These are phyloP conservation scores for Volvariella volvacea DNA, from an alignment of 1,284 basidiomycete genomes.

Conservation along the genomic window DNA sequence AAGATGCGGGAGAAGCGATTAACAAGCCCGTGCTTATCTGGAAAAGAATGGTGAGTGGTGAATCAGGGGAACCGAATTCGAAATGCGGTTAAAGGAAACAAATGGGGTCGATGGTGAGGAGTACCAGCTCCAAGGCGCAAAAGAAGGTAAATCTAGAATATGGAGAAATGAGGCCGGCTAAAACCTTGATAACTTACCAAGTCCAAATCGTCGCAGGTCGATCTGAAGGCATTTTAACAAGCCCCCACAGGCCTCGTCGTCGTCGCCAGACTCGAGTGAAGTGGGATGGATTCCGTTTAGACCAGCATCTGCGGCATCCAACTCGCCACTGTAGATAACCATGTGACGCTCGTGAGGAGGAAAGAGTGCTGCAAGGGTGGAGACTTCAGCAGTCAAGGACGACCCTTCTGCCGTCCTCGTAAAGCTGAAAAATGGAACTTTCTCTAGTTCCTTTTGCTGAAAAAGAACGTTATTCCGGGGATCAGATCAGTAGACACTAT, in stretches of 20 bases:
- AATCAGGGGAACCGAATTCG: conserved; percentile 1
- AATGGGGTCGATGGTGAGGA: conserved; percentile 1
- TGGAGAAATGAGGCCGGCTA: too few relatives aligned
- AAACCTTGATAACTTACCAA: conserved; percentile 44
- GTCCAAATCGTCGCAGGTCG: conserved; percentile 60
- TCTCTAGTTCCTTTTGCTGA: too few relatives aligned
- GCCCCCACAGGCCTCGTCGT: conserved; percentile 25
- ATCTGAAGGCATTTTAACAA: conserved; percentile 62
- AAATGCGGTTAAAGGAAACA: not conserved
- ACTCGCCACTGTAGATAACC: conserved; percentile 64
- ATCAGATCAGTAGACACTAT: too few relatives aligned
- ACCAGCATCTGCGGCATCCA: conserved; percentile 48
- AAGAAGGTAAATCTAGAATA: conserved; percentile 4
- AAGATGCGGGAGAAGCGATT: conserved; percentile 70
- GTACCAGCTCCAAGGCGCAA: not conserved
- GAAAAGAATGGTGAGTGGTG: conserved; percentile 3
- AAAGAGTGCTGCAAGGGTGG: conserved; percentile 57
- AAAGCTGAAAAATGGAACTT: conserved; percentile 68
- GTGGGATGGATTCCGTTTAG: conserved; percentile 16
- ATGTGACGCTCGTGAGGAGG: conserved; percentile 62
- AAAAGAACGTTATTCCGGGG: too few relatives aligned
- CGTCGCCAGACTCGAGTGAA: conserved; percentile 23
- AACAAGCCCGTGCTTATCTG: conserved; percentile 72
- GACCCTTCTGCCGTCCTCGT: conserved; percentile 72
- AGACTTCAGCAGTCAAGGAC: conserved; percentile 60